Evolutionary conservation across 345 rosid genomes (phyloP), one percentile per base, ranked within the genome.

Genomic region (Chamaenerion angustifolium): DNA sequence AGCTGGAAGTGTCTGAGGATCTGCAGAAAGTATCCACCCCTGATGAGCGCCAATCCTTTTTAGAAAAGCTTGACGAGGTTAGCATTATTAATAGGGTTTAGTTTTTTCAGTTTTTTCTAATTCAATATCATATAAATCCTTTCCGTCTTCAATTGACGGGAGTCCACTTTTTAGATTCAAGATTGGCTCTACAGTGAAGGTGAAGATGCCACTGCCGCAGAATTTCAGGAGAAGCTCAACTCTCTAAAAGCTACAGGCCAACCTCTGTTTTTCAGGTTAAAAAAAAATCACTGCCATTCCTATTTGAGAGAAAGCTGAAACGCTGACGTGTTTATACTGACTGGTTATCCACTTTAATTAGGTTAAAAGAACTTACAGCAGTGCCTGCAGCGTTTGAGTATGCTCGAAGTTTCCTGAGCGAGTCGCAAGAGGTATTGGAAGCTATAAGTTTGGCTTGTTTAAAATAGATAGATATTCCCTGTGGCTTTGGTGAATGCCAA

Each of bases 141-240:
- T 13, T 56, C 11, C 6, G 2, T 46, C 5, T 19, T 16, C 45
- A 48, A 43, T 13, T 66, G 44, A 19, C n/a, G 45, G 47, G 40
- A 45, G 10, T 8, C 25, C 42, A 15, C 48, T 60, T 11, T 68
- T 61, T 71, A 88, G 99, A 94, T 73, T 60, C 95, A 93, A 77
- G 97, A 93, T 13, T 93, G 99, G 99, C 78, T 93, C 40, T 93
- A 93, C 57, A 85, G 76, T 60, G 99, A 93, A 14, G 99, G 97
- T 13, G 99, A 82, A 52, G 97, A 93, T 78, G 94, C 94, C 51
- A 68, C 74, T 43, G 96, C 92, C 21, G 56, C 70, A 14, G 82
- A 81, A 79, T 93, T 83, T 56, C 70, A 79, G 66, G 75, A 77
- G 43, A 75, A 62, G 51, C 74, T 93, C 54, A 86, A 79, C 70